A percentile compares a stretch with the other conserved stretches of the same genome.
Conservation (phyloP, 2,329 filamentous ascomycete species). For the Arachnomyces sp. region DNA sequence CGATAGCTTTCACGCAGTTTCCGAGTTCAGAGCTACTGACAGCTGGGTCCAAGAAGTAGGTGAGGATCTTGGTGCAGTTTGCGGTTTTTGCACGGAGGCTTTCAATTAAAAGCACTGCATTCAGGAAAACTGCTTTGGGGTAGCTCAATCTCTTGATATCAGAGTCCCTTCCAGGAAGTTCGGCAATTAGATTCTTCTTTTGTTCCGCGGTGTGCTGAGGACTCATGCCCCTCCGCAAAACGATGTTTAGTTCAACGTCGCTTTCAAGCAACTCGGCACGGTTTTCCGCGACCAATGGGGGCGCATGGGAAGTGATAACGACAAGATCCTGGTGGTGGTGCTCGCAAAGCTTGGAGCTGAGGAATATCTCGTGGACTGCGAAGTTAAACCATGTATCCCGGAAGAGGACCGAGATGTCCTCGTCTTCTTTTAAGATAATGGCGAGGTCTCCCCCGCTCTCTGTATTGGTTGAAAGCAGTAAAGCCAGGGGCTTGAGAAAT, state of each 20-base stretch:
- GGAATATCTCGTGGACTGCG: constrained; percentile 81
- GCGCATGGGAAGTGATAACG: constrained; percentile 76
- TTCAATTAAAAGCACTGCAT: constrained; percentile 82
- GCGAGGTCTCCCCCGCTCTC: constrained; percentile 17
- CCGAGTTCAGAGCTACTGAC: constrained; percentile 55
- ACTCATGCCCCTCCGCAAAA: constrained; percentile 77
- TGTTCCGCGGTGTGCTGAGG: constrained; percentile 64
- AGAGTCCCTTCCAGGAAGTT: constrained; percentile 66
- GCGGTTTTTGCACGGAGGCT: constrained; percentile 77
- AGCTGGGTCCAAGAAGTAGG: constrained; percentile 91
- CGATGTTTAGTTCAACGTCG: constrained; percentile 92
- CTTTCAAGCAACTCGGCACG: constrained; percentile 85
- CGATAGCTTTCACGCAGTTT: constrained; percentile 55
- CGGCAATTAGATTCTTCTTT: constrained; percentile 65
- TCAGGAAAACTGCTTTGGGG: constrained; percentile 83
- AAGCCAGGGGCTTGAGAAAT: constrained; percentile 75
- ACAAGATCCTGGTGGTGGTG: constrained; percentile 69
- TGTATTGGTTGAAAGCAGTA: constrained; percentile 57
- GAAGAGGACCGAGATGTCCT: constrained; percentile 64
- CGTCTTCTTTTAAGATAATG: constrained; percentile 41
- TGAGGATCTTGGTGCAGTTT: constrained; percentile 80
- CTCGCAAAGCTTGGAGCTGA: constrained; percentile 63
- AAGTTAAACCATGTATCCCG: constrained; percentile 98
- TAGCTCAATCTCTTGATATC: constrained; percentile 81
- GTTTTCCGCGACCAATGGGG: constrained; percentile 78